A percentile compares a stretch with the other conserved stretches of the same genome.
phyloP scores from a whole-genome alignment of 805 yeast genomes.

The Wickerhamiella kazuoi region DNA sequence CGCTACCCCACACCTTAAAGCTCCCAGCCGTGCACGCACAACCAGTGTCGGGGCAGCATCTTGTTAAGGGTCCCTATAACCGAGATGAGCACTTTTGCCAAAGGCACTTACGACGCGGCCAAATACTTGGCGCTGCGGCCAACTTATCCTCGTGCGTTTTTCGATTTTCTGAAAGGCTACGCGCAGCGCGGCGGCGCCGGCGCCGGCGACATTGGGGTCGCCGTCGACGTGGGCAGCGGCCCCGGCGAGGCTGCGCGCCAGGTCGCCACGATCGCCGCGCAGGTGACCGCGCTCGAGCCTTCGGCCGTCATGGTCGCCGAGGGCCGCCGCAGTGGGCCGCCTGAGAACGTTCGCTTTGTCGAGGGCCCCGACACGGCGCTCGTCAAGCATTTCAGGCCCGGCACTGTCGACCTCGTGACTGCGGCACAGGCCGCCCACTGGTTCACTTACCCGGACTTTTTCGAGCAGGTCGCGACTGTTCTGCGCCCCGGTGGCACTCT shows the following conservation, averaged over 20 bases:
- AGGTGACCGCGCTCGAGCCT: slow-evolving; percentile 45
- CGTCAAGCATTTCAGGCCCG: slow-evolving; percentile 10
- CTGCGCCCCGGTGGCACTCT: slow-evolving; percentile 49
- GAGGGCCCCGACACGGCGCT: slow-evolving; percentile 15
- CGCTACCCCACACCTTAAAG: no score
- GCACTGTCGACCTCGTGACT: slow-evolving; percentile 46
- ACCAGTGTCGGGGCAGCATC: no score
- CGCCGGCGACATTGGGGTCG: slow-evolving; percentile 14
- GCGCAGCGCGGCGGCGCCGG: no score
- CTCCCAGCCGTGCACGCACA: no score
- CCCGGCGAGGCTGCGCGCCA: slow-evolving; percentile 56
- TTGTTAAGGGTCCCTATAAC: no score
- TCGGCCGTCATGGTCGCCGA: slow-evolving; percentile 38
- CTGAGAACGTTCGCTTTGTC: slow-evolving; percentile 4
- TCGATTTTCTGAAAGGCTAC: slow-evolving; percentile 25
- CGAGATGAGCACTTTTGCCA: slow-evolving; percentile 50
- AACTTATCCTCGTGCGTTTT: slow-evolving; percentile 39
- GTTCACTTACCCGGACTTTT: slow-evolving; percentile 44
- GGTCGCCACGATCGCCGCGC: slow-evolving; percentile 27
- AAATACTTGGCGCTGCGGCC: slow-evolving; percentile 48
- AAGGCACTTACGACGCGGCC: slow-evolving; percentile 31
- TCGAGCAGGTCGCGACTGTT: slow-evolving; percentile 30
- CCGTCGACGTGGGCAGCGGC: slow-evolving; percentile 65
- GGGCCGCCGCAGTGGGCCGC: slow-evolving; percentile 19
- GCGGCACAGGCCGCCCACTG: slow-evolving; percentile 78